Evolutionary conservation across 176 grass and related monocot species (phyloP), one percentile per base, ranked within the genome.

Genomic region (Cenchrus americanus): DNA sequence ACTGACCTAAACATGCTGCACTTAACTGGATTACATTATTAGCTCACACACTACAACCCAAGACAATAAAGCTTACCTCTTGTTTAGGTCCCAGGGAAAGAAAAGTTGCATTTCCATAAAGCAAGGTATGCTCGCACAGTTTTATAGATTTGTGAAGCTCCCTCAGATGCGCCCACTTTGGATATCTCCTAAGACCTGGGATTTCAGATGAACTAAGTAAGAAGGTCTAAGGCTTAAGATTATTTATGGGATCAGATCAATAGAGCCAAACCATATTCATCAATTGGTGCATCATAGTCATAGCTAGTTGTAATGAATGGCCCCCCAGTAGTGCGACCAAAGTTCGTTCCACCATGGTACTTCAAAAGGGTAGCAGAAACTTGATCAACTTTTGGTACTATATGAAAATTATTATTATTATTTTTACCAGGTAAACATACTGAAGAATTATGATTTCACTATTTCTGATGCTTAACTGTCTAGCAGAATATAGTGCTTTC

Each of bases 291-390:
- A 94, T 99, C 93, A 90, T 99, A 99, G 87, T 99, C 96, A 58
- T 99, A 99, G 83, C 96, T 99, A 86, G 96, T 99, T 63, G 96
- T 96, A 85, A 99, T 99, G 83, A 99, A 99, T 17, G 96, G 96
- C 53, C 93, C 96, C 72, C 96, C 96, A 76, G 96, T 30, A 85
- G 96, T 96, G 73, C 96, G 96, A 71, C 88, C 96, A 83, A 95
- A 99, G 76, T 99, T 92, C 81, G 93, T 96, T 77, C 96, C 96
- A 75, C 96, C 96, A 81, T 99, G 96, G 82, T 99, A 99, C 96
- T 98, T 85, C 19, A 77, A 68, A 84, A 75, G 32, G 60, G 81
- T 77, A 92, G 10, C 2, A 9, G 83, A 75, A 60, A 50, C 24
- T 60, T 82, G 13, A 50, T 90, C n/a, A 82, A 11, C 21, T 81